Base-by-base conservation (phyloP, 306 rosid species). In the Astragalus membranaceus region DNA sequence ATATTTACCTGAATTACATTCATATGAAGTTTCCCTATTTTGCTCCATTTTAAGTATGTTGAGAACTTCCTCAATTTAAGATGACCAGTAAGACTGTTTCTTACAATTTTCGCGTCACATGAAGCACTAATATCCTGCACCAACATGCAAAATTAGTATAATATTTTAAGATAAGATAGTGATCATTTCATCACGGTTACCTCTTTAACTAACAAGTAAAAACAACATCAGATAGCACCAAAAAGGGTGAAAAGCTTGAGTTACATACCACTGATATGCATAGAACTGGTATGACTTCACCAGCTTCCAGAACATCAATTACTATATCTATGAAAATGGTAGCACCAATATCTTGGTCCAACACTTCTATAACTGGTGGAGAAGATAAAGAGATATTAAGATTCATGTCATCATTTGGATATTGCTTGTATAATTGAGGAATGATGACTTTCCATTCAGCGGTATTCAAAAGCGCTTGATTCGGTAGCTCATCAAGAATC, bases 251-350 rank as follows among this genome's bases (percentile, higher is more conserved):
- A 47, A 67, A 37, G 62, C 13, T 57, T 47, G 73, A 20, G n/a
- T n/a, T n/a, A 72, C 88, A 13, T 90, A 92, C 98, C 92, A 85
- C 67, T 3, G 96, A 85, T 60, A 93, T 78, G 80, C 97, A 85
- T 26, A 84, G 87, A 70, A 90, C 94, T 8, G 98, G 89, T 63
- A 79, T 71, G 69, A 83, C 79, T 75, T 86, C 87, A 64, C 77
- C 85, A 20, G 46, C 78, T 73, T 90, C 84, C 7, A 78, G 15
- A 49, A 93, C 97, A 47, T 80, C 35, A 39, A 93, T 67, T 36
- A 65, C 84, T 82, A 93, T 70, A 69, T 88, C 97, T 46, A 78
- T 16, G 36, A 13, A 50, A 84, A 90, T 39, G 23, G 78, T 60
- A 17, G 79, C 61, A 3, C 69, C 71, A 6, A 90, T 62, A 69